Evolutionary conservation across 2,329 filamentous ascomycete genomes (phyloP).

Genomic region (Colletotrichum sidae): DNA sequence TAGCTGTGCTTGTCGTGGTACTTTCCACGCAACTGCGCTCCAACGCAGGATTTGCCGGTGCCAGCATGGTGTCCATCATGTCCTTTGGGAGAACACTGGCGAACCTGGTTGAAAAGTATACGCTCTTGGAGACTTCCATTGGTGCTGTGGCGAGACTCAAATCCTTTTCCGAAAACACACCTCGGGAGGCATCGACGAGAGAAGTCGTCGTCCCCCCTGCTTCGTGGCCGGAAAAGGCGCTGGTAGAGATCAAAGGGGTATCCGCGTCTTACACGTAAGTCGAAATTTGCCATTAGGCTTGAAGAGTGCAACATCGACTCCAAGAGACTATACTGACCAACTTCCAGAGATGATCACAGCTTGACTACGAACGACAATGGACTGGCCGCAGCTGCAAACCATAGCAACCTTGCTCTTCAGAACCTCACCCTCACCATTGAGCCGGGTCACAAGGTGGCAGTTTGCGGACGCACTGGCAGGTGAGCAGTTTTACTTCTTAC

Average conservation of each 20-base stretch:
- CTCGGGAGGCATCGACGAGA: slow-evolving; percentile 38
- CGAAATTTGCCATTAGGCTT: not conserved
- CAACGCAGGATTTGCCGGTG: slow-evolving; percentile 52
- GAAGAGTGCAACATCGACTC: no score
- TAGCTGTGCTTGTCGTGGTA: slow-evolving; percentile 58
- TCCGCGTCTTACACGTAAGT: slow-evolving; percentile 47
- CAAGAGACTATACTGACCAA: not conserved
- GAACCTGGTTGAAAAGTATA: slow-evolving; percentile 47
- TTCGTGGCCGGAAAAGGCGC: slow-evolving; percentile 46
- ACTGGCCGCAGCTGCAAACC: not conserved
- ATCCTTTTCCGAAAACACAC: slow-evolving; percentile 41
- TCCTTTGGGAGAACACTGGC: slow-evolving; percentile 46
- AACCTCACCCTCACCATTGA: not conserved
- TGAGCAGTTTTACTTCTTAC: not conserved
- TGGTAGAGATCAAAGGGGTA: slow-evolving; percentile 44
- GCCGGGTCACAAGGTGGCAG: not conserved
- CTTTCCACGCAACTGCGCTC: slow-evolving; percentile 52
- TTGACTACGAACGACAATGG: not conserved
- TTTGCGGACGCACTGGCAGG: slow-evolving; percentile 6
- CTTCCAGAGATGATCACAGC: not conserved
- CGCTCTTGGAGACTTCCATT: slow-evolving; percentile 44
- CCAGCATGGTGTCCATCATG: slow-evolving; percentile 52
- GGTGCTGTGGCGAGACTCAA: slow-evolving; percentile 43
- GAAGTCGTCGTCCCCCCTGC: slow-evolving; percentile 37
- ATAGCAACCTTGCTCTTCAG: not conserved